Evolutionary conservation across 371 early-diverging fungal species (phyloP).

Genomic region (Funneliformis caledonium): DNA sequence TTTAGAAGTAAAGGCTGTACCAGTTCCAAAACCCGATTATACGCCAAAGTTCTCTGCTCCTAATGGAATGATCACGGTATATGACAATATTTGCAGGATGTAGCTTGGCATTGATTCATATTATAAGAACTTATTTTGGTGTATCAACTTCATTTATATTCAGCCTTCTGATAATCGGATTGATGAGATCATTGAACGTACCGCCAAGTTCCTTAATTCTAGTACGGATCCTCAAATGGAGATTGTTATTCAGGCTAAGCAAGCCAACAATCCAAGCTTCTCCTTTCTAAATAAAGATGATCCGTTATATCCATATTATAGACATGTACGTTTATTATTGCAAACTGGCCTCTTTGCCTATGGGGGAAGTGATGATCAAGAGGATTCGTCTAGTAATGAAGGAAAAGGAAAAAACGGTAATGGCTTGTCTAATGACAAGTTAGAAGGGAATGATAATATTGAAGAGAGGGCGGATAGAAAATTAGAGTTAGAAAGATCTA

Average conservation of each 20-base stretch:
- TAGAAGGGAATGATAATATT: neutral
- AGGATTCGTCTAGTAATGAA: neutral
- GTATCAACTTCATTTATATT: neutral
- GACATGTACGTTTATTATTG: conserved; percentile 64
- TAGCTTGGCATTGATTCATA: neutral
- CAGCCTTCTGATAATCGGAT: conserved; percentile 59
- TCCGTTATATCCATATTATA: conserved; percentile 64
- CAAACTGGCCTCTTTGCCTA: conserved; percentile 59
- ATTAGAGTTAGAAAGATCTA: neutral
- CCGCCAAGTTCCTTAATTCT: conserved; percentile 62
- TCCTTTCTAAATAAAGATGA: conserved; percentile 61
- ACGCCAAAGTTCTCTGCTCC: conserved; percentile 45
- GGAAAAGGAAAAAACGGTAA: neutral
- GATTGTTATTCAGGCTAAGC: conserved; percentile 68
- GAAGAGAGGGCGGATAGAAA: neutral
- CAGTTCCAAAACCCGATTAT: neutral
- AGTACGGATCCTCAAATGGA: conserved; percentile 65
- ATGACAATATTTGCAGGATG: neutral
- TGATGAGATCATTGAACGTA: conserved; percentile 65
- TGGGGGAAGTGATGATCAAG: conserved; percentile 32
- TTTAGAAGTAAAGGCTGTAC: conserved; percentile 33
- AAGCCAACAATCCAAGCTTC: conserved; percentile 69
- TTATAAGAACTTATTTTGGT: neutral
- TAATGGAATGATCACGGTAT: conserved; percentile 47
- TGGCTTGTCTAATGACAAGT: neutral